Percentiles rank a stretch among this genome's conserved stretches.
phyloP scores from a whole-genome alignment of 352 stramenopile genomes.

The Phytophthora macrochlamydospora region DNA sequence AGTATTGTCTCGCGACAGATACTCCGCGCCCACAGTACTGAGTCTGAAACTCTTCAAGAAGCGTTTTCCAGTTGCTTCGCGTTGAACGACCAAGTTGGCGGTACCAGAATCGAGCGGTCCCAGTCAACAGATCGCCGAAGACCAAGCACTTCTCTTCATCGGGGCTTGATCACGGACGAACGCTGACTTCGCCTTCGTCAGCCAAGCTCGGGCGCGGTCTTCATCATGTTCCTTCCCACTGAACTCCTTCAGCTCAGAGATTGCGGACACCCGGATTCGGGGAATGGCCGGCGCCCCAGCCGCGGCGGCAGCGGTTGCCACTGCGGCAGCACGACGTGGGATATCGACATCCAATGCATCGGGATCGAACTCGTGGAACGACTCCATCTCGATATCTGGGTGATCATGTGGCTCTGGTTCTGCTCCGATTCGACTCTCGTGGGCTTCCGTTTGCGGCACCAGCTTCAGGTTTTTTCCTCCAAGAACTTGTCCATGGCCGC shows the following conservation, averaged over 20 bases:
- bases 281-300: no score
- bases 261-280: neutral
- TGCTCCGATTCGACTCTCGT: neutral
- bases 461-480: neutral
- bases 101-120: neutral
- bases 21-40: neutral
- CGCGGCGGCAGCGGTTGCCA: neutral
- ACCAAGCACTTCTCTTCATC: no score
- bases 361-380: neutral
- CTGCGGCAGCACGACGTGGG: neutral
- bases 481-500: neutral
- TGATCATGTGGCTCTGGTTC: neutral
- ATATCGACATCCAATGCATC: neutral
- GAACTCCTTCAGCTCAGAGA: no score
- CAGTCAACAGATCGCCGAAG: conserved; percentile 1
- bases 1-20: conserved; percentile 4
- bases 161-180: conserved; percentile 6
- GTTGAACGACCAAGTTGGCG: neutral
- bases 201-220: neutral
- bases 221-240: neutral
- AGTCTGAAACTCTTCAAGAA: neutral
- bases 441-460: neutral
- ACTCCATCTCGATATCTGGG: no score
- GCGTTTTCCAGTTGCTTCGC: neutral
- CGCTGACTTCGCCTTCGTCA: neutral